Evolutionary conservation across 169 alveolate species (phyloP), one percentile per base, ranked within the genome.

Genomic region (Amoebophrya sp.): DNA sequence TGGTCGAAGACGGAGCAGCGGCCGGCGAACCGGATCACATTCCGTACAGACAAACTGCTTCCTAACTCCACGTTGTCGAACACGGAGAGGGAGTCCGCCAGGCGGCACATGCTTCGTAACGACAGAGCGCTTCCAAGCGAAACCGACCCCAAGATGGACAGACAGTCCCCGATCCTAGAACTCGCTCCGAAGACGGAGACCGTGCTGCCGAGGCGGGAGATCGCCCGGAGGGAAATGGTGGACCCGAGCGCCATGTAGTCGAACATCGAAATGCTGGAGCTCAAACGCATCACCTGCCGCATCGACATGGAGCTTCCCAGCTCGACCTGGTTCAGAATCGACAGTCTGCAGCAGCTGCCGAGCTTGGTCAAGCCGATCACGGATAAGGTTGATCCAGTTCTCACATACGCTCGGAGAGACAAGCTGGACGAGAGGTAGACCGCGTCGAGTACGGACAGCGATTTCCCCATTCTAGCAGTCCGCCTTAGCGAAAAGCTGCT

Each of bases 311-410:
- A 33, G 29, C 90, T 88, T 0, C 90, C 90, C 90, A 88, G 54
- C 3, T n/a, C 14, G 3, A 40, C 35, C 35, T 10, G 7, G 53
- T 88, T 40, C 33, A 88, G 10, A 7, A 88, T 40, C 1, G 90
- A 88, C 32, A 39, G 54, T 18, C 40, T 35, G 47, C 47, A 39
- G 40, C 53, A 88, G 90, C 90, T 88, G 47, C 90, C 90, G 29
- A 88, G 32, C n/a, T 88, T 14, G 40, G 47, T n/a, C 23, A 40
- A 12, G 14, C 90, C 90, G 32, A 7, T 3, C 23, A 14, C 29
- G 2, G 54, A 35, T n/a, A 35, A 40, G 90, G 40, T 23, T 1
- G 12, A 25, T 29, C 90, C 90, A 2, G 40, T 35, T 0, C 90
- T 33, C 23, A n/a, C 40, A 88, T 12, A 32, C 32, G 33, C 2